Evolutionary conservation across 1,139 yeast species (phyloP), one percentile per base, ranked within the genome.

Genomic region (Blastobotrys persicus): DNA sequence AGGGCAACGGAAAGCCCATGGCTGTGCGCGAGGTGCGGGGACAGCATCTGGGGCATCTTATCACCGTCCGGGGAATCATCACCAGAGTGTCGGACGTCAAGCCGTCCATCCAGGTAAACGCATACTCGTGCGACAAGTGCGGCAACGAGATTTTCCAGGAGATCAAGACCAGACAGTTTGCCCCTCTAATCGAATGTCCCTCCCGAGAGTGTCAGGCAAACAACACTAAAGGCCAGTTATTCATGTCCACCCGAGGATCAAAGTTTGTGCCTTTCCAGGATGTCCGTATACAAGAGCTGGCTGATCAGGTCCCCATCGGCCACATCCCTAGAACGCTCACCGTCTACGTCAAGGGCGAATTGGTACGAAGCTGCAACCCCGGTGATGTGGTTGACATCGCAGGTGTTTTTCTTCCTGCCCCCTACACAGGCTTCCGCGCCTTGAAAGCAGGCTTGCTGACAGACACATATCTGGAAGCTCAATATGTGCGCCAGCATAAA

Each of bases 101-200:
- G 68, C 99, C 99, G 4, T 77, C 88, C 5, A 88, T 92, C 6
- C 76, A 80, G 56, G 97, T 92, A 50, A 88, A 86, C 60, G 98
- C 98, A 0, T 94, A 92, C 66, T 88, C 98, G 2, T 94, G 99
- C 72, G 98, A 94, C 67, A 86, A 87, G 61, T 94, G 99, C 75
- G 99, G 98, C 43, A 85, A 80, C 66, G 99, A 94, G 71, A 83
- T 89, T 51, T 94, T 94, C 74, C 98, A 92, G 71, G 98, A 92
- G 67, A 95, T 94, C 58, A 85, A 81, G 59, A 74, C 92, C 32
- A 82, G 83, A 63, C 83, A 88, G 37, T 94, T 88, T 69, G 82
- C 87, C 38, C 99, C 98, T 9, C 73, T 91, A 51, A 66, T 76
- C 1, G 95, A 89, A 63, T 94, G 99, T 72, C 82, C 88, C 2